These are phyloP conservation scores for Tillandsia leiboldiana DNA, from an alignment of 176 grass and related monocot genomes.

Conservation along the genomic window DNA sequence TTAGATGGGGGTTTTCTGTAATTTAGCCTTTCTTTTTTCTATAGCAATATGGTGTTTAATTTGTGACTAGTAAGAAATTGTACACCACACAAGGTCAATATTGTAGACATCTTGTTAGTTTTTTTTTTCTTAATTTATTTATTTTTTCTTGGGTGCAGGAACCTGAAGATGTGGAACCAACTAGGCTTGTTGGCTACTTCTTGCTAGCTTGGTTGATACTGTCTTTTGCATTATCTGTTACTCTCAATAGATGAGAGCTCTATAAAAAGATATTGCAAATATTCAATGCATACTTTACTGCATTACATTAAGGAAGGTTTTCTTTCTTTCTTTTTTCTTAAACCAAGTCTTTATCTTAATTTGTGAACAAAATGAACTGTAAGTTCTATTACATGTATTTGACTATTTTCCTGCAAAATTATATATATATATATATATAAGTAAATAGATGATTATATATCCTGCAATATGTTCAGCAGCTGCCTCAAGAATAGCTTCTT, in stretches of 20 bases:
- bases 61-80: background rate
- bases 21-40: background rate
- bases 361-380: too few species aligned
- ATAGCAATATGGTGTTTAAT: background rate
- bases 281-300: too few species aligned
- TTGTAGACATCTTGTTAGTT: background rate
- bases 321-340: too few species aligned
- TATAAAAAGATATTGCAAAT: background rate
- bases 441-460: too few species aligned
- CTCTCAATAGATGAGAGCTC: constrained; percentile 50
- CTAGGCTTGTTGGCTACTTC: constrained; percentile 75
- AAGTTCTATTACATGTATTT: too few species aligned
- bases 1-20: too few species aligned
- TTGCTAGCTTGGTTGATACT: constrained; percentile 53
- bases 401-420: too few species aligned
- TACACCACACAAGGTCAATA: background rate
- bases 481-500: too few species aligned
- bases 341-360: too few species aligned
- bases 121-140: background rate
- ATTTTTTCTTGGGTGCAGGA: constrained; percentile 31
- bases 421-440: too few species aligned
- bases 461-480: too few species aligned
- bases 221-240: constrained; percentile 53
- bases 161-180: constrained; percentile 72
- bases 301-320: too few species aligned